Evolutionary conservation across 73 alveolate species (phyloP), one percentile per base, ranked within the genome.

Genomic region (Paramecium pentaurelia): DNA sequence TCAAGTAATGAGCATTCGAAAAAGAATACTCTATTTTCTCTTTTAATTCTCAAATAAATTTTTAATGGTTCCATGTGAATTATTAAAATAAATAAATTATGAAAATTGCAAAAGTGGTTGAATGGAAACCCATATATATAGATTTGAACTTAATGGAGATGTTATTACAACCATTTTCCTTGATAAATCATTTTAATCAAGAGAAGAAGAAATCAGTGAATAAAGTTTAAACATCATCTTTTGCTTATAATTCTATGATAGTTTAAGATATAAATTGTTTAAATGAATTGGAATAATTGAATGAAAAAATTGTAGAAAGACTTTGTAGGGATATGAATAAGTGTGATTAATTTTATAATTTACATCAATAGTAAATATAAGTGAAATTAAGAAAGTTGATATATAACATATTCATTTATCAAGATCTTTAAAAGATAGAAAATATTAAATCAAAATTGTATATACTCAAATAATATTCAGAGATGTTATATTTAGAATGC

Each of bases 21-120:
- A 51, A 89, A 89, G 54, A 89, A 71, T 38, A 83, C 75, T 83
- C 86, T 89, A 89, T 89, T 89, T 44, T 89, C 94, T 73, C 94
- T 89, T 71, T 89, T 89, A 3, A 89, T 83, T 89, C 94, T 89
- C 58, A 89, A 60, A 89, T 89, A 89, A 25, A 89, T 73, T 20
- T 60, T 71, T 80, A 49, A 27, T 42, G 91, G 91, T 80, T 80
- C 91, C 91, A 80, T 80, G 30, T 12, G 6, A 54, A 54, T 54
- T 4, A 54, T 54, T 54, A 54, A 36, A 80, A 73, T 37, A 73
- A 37, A 73, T 73, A 36, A 73, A 30, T 73, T 36, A 73, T 73
- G 60, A 30, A 73, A 36, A 73, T 37, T 16, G 1, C 60, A 32
- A 73, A 73, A 64, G 84, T 64, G 42, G 84, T 64, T 32, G 84